phyloP scores from a whole-genome alignment of 495 filamentous ascomycete species.

The Talaromyces proteolyticus region DNA sequence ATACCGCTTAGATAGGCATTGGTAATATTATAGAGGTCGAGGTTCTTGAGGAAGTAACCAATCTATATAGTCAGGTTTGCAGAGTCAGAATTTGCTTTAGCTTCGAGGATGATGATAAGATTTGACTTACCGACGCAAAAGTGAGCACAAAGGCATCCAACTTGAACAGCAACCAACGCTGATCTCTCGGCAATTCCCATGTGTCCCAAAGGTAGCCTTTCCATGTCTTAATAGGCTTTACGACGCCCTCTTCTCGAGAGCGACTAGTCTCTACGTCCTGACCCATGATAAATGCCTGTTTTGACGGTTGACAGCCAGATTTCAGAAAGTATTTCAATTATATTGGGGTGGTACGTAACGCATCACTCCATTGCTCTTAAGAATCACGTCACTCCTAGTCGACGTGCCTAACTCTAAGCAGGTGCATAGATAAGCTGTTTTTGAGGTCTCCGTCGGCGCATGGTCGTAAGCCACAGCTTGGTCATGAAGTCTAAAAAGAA shows the following conservation, averaged over 20 bases:
- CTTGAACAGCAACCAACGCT: slow-evolving; percentile 51
- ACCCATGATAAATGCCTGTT: too few relatives aligned
- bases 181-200: slow-evolving; percentile 43
- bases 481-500: too few relatives aligned
- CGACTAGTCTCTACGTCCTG: too few relatives aligned
- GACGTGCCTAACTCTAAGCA: too few relatives aligned
- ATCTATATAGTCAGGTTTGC: slow-evolving; percentile 8
- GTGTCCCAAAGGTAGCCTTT: slow-evolving; percentile 46
- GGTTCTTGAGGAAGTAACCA: slow-evolving; percentile 47
- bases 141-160: slow-evolving; percentile 46
- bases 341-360: too few relatives aligned
- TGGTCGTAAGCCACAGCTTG: too few relatives aligned
- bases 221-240: slow-evolving; percentile 16
- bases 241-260: slow-evolving; percentile 16
- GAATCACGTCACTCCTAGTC: too few relatives aligned
- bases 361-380: too few relatives aligned
- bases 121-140: slow-evolving; percentile 23
- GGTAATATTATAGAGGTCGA: slow-evolving; percentile 46
- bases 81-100: not conserved
- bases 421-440: too few relatives aligned
- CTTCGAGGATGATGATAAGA: not conserved
- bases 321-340: too few relatives aligned
- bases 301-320: too few relatives aligned
- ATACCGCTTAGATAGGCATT: slow-evolving; percentile 38
- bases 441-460: too few relatives aligned